phyloP scores from a whole-genome alignment of 2,329 filamentous ascomycete species.

The Epichloe baconii region DNA sequence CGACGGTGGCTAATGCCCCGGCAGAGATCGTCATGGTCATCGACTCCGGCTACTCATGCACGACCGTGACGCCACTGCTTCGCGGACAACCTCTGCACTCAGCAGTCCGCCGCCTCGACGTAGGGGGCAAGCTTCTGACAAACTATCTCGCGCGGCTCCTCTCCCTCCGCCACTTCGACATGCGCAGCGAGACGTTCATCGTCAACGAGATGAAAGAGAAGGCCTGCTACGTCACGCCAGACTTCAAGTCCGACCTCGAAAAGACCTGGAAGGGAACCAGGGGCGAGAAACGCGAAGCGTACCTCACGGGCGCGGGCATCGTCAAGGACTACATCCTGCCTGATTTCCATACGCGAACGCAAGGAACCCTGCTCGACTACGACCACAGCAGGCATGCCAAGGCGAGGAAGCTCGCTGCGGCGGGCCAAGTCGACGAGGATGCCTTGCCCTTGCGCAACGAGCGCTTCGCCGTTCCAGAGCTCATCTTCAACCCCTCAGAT shows the following conservation, averaged over 20 bases:
- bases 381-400: constrained; percentile 52
- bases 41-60: constrained; percentile 87
- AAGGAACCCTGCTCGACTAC: constrained; percentile 65
- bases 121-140: constrained; percentile 86
- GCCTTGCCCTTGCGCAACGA: constrained; percentile 81
- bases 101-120: constrained; percentile 71
- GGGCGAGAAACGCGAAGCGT: constrained; percentile 40
- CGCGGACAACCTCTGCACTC: constrained; percentile 68
- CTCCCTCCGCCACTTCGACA: constrained; percentile 84
- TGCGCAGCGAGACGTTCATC: constrained; percentile 85
- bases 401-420: constrained; percentile 30
- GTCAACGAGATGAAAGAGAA: constrained; percentile 95
- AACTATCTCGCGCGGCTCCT: constrained; percentile 86
- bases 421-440: constrained; percentile 49
- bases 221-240: constrained; percentile 66
- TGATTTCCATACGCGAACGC: constrained; percentile 48
- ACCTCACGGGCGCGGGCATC: constrained; percentile 42
- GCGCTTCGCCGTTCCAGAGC: constrained; percentile 77
- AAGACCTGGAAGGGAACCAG: constrained; percentile 68
- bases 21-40: constrained; percentile 77
- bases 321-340: constrained; percentile 88
- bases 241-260: constrained; percentile 70
- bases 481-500: constrained; percentile 77
- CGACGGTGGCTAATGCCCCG: constrained; percentile 33
- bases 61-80: constrained; percentile 77